phyloP scores from a whole-genome alignment of 2,329 filamentous ascomycete genomes.

The Bipolaris victoriae region DNA sequence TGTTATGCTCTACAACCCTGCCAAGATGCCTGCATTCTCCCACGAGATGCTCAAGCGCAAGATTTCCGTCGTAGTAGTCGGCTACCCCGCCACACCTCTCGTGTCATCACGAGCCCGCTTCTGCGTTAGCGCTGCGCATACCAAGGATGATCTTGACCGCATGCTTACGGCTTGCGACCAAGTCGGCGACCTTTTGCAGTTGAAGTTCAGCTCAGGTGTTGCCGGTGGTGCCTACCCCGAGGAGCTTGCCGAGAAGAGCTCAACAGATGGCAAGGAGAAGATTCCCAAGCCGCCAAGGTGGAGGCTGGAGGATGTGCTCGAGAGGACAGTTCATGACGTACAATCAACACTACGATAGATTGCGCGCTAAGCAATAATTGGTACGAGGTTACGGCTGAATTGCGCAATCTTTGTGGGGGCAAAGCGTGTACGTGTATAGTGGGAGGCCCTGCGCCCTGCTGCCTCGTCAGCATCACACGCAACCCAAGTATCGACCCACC shows the following conservation, averaged over 20 bases:
- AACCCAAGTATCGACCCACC: not conserved
- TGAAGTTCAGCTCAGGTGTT: constrained; percentile 96
- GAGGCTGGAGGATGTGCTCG: constrained; percentile 76
- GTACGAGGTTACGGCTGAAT: not conserved
- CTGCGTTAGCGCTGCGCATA: constrained; percentile 94
- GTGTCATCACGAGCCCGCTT: constrained; percentile 95
- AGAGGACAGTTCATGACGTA: constrained; percentile 74
- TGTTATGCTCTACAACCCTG: constrained; percentile 94
- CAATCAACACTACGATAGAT: constrained; percentile 71
- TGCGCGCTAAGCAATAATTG: not conserved
- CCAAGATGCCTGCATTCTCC: constrained; percentile 97
- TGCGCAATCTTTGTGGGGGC: not conserved
- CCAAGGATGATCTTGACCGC: constrained; percentile 96
- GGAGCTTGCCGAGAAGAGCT: constrained; percentile 69
- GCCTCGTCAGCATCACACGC: constrained; percentile 3
- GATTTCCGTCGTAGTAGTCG: constrained; percentile 96
- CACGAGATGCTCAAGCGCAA: constrained; percentile 98
- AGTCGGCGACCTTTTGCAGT: constrained; percentile 86
- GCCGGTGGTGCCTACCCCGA: constrained; percentile 84
- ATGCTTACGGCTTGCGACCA: constrained; percentile 89
- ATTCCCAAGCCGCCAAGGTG: constrained; percentile 74
- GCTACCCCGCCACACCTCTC: constrained; percentile 93
- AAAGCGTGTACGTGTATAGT: not conserved
- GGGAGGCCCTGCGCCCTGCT: not conserved
- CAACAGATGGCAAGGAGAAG: constrained; percentile 58